Base-by-base conservation (phyloP, 805 yeast species). In the Candida krabiensis region DNA sequence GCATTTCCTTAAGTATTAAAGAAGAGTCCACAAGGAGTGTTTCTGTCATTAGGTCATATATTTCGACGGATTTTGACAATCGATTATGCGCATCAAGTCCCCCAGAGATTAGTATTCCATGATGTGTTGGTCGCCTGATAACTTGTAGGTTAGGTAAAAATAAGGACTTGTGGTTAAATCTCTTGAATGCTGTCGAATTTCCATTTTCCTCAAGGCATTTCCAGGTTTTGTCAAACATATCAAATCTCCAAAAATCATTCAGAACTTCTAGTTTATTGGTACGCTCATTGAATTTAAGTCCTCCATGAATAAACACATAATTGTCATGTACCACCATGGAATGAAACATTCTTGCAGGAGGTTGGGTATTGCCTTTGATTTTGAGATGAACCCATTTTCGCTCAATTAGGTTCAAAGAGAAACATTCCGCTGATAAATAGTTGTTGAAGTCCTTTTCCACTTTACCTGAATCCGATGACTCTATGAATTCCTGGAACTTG, bases 231-330 rank as follows among this genome's bases (percentile, higher is more conserved):
- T 73, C 61, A 26, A 67, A 69, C 28, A 80, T 56, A 54, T 80
- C 74, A 47, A 81, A 77, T 49, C 73, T 72, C 91, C 93, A 86
- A 18, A 83, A 58, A 49, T 86, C 93, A 49, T 80, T 80, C 5
- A 72, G 56, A 0, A 86, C 77, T 9, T 58, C 53, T 12, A 73
- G 45, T 33, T 66, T 67, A 33, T 65, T 58, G 5, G 52, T 57
- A 28, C 57, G 55, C 24, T 60, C 58, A 30, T 67, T 63, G 7
- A 75, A 61, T 0, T 64, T 58, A 19, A 85, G 55, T 1, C 95
- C 95, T 19, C 95, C 93, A 53, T 73, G 78, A 2, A 83, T 50
- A 54, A 74, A 84, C 2, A 83, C 41, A 30, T 71, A 67, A 31
- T 75, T 70, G 24, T 71, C 73, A 37, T 69, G 60, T 30, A 71